Conservation (phyloP, 108 stramenopile genomes). For the Cyclostephanos tholiformis region DNA sequence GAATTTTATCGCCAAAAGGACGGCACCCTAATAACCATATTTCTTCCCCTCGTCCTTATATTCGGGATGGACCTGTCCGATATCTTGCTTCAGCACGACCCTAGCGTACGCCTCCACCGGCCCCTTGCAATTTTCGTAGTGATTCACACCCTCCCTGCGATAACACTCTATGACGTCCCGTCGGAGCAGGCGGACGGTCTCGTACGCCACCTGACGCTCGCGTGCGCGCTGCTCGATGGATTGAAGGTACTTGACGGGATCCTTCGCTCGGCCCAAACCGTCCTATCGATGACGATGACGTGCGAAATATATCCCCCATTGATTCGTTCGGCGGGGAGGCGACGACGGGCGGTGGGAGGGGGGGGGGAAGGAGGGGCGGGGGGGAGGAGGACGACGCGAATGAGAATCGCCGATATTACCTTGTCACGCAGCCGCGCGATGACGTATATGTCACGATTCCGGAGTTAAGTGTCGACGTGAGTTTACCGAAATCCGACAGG, state of each 20-base stretch:
- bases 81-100: slow-evolving; percentile 70
- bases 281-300: slow-evolving; percentile 15
- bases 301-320: not conserved
- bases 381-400: too few species aligned
- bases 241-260: slow-evolving; percentile 83
- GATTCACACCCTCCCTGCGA: slow-evolving; percentile 86
- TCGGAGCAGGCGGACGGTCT: slow-evolving; percentile 84
- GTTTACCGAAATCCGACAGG: too few species aligned
- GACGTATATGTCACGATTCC: too few species aligned
- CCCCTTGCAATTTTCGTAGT: slow-evolving; percentile 87
- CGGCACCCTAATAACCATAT: slow-evolving; percentile 55
- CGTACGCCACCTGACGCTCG: slow-evolving; percentile 86
- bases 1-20: not conserved
- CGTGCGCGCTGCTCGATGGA: slow-evolving; percentile 88
- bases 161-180: slow-evolving; percentile 85
- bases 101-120: slow-evolving; percentile 66
- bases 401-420: too few species aligned
- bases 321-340: not conserved
- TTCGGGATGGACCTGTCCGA: slow-evolving; percentile 85
- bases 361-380: too few species aligned
- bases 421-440: too few species aligned
- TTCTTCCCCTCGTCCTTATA: slow-evolving; percentile 67
- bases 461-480: too few species aligned
- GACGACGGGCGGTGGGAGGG: not conserved
- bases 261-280: slow-evolving; percentile 67